Evolutionary conservation across 139 green algal species (phyloP).

Genomic region (Deuterostichococcus epilithicus): DNA sequence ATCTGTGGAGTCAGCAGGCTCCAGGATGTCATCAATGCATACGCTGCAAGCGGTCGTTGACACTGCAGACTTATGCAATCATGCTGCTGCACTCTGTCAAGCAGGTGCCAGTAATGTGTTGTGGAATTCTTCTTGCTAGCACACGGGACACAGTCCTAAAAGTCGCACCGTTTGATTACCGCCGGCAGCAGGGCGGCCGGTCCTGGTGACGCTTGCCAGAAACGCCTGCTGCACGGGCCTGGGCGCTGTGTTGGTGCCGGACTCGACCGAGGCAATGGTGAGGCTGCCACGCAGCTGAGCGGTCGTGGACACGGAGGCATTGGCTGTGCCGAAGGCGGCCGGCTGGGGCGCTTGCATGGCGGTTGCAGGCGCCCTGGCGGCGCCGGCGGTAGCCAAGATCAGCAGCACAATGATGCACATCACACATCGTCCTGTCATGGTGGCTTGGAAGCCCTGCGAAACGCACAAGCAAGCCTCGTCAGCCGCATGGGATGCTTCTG

Average conservation of each 20-base stretch:
- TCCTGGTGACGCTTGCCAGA: not conserved
- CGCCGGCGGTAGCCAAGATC: not conserved
- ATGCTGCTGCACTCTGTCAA: too few species aligned
- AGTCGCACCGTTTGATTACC: not conserved
- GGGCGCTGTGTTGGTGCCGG: not conserved
- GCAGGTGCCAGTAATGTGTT: too few species aligned
- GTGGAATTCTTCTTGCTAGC: too few species aligned
- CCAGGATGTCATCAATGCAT: not conserved
- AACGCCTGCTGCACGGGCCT: not conserved
- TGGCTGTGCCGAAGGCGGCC: not conserved
- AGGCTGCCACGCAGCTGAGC: not conserved
- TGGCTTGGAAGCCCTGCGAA: too few species aligned
- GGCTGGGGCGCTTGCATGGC: too few species aligned
- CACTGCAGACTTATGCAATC: too few species aligned
- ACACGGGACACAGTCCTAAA: too few species aligned
- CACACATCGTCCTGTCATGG: not conserved
- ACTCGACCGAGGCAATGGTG: not conserved
- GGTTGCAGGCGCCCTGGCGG: not conserved
- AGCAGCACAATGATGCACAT: not conserved
- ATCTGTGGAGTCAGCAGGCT: too few species aligned
- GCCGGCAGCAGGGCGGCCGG: too few species aligned
- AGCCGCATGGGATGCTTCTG: too few species aligned
- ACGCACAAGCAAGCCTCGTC: too few species aligned
- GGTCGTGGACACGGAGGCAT: not conserved
- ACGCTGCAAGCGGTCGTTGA: too few species aligned